phyloP scores from a whole-genome alignment of 805 yeast species.

The Candida fluviatilis region DNA sequence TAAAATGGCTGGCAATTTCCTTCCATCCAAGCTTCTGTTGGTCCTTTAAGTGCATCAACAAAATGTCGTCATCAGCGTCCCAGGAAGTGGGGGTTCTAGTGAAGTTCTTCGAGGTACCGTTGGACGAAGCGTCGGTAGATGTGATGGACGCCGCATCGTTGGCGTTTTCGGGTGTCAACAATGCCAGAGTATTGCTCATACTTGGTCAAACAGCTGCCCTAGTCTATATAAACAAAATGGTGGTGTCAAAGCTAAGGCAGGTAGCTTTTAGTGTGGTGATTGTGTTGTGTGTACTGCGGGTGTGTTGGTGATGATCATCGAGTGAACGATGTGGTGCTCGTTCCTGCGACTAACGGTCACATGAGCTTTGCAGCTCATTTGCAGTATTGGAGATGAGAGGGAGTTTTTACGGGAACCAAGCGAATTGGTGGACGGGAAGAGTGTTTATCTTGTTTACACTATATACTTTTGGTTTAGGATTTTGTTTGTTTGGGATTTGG shows the following conservation, averaged over 20 bases:
- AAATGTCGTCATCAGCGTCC: slow-evolving; percentile 45
- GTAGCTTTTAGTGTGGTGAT: not conserved
- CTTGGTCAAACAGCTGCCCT: not conserved
- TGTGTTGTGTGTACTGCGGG: not conserved
- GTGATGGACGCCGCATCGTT: not conserved
- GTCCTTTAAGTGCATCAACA: slow-evolving; percentile 44
- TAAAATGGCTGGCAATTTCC: slow-evolving; percentile 41
- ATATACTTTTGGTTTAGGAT: not conserved
- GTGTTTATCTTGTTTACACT: not conserved
- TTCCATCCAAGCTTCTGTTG: slow-evolving; percentile 46
- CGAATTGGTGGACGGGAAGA: no score
- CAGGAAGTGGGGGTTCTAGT: slow-evolving; percentile 44
- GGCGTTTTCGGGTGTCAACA: not conserved
- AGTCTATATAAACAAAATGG: not conserved
- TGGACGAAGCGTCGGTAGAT: not conserved
- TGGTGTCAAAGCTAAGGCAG: not conserved
- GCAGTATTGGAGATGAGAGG: no score
- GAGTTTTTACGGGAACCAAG: no score
- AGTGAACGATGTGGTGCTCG: not conserved
- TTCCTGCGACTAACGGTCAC: not conserved
- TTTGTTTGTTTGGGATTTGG: not conserved
- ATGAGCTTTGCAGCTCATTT: no score
- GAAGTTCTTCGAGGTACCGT: slow-evolving; percentile 16
- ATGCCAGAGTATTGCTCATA: not conserved
- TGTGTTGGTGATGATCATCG: not conserved